phyloP scores from a whole-genome alignment of 306 rosid genomes.

The Rubus parviflorus region DNA sequence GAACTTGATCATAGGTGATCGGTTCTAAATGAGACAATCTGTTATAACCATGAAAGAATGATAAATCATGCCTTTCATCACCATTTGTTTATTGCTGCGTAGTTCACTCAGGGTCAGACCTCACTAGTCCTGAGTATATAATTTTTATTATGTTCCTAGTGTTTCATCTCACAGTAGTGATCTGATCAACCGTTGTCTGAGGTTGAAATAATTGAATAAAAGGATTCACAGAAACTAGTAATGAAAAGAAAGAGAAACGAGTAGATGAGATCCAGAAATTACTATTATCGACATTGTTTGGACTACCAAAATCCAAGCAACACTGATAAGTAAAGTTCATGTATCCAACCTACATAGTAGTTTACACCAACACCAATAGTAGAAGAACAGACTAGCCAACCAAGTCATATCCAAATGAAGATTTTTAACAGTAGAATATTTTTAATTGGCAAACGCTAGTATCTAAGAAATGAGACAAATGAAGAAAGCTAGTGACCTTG shows the following conservation, averaged over 20 bases:
- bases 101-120: background rate
- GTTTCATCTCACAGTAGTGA: background rate
- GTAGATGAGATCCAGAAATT: background rate
- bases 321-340: background rate
- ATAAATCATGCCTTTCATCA: background rate
- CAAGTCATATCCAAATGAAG: background rate
- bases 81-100: background rate
- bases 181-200: background rate
- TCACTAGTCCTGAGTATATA: slow-evolving; percentile 1
- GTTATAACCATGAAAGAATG: background rate
- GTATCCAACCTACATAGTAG: background rate
- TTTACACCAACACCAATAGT: background rate
- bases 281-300: background rate
- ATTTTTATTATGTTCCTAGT: background rate
- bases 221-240: background rate
- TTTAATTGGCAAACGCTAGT: background rate
- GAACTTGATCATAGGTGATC: background rate
- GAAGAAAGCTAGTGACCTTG: background rate
- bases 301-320: background rate
- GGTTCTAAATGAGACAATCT: background rate
- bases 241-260: too few species aligned
- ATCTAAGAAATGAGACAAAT: background rate
- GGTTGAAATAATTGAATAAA: background rate
- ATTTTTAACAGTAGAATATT: background rate
- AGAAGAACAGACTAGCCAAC: background rate